Evolutionary conservation across 768 basidiomycete species (phyloP).

Genomic region (Bullera alba): DNA sequence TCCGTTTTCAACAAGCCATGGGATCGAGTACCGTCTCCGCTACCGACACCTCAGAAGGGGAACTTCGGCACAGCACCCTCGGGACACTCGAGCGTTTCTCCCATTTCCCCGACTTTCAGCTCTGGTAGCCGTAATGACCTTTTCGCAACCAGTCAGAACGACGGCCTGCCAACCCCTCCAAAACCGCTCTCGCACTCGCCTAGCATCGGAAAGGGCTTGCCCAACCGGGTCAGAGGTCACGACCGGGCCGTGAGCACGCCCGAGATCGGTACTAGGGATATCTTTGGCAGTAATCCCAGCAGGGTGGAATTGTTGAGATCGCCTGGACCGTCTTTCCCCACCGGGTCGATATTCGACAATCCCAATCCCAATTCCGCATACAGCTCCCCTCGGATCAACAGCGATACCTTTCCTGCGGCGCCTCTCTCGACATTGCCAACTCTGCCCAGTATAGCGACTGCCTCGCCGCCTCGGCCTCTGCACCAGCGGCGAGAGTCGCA

Average conservation of each 20-base stretch:
- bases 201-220: not conserved
- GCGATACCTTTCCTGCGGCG: not conserved
- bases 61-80: not conserved
- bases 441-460: not conserved
- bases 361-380: too few relatives aligned
- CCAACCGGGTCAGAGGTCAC: not conserved
- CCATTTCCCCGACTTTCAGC: constrained; percentile 25
- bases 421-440: constrained; percentile 5
- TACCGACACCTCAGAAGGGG: constrained; percentile 4
- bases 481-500: constrained; percentile 11
- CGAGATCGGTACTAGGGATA: too few relatives aligned
- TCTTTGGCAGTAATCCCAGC: too few relatives aligned
- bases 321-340: too few relatives aligned
- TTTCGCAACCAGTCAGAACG: constrained; percentile 23
- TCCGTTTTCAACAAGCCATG: constrained; percentile 7
- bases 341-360: too few relatives aligned
- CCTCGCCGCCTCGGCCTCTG: not conserved
- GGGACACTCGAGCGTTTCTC: constrained; percentile 1
- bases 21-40: constrained; percentile 3
- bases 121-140: constrained; percentile 37
- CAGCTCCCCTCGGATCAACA: not conserved
- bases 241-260: constrained; percentile 2
- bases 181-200: constrained; percentile 21
- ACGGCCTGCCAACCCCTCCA: constrained; percentile 35
- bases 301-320: too few relatives aligned